phyloP scores from a whole-genome alignment of 2,329 filamentous ascomycete genomes.

The Dendrostoma leiphaemia region DNA sequence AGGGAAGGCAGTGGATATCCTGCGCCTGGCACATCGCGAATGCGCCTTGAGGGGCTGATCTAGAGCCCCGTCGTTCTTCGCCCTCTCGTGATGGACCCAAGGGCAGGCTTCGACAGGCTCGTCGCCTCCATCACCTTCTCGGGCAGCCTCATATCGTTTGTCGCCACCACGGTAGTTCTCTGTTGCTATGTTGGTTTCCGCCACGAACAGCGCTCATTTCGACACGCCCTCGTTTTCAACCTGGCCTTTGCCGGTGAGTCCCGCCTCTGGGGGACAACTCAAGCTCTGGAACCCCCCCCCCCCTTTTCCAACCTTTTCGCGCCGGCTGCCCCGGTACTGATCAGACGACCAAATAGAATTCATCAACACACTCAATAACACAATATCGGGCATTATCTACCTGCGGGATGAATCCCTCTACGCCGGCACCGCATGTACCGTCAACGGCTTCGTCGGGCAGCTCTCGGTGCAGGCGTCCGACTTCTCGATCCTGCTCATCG shows the following conservation, averaged over 20 bases:
- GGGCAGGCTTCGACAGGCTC: slow-evolving; percentile 3
- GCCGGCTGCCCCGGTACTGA: neutral
- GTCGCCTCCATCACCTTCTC: slow-evolving; percentile 17
- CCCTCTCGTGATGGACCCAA: slow-evolving; percentile 6
- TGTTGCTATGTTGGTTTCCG: slow-evolving; percentile 17
- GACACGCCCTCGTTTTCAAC: slow-evolving; percentile 24
- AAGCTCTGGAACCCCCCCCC: slow-evolving; percentile 22
- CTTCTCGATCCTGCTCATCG: slow-evolving; percentile 43
- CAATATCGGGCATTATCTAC: slow-evolving; percentile 37
- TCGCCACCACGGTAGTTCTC: slow-evolving; percentile 18
- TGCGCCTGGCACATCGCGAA: no score
- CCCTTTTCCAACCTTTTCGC: neutral
- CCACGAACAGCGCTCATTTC: slow-evolving; percentile 23
- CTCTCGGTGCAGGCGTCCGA: slow-evolving; percentile 42
- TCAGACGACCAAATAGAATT: slow-evolving; percentile 30
- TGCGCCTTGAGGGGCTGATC: no score
- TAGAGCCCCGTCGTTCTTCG: neutral
- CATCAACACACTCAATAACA: slow-evolving; percentile 41
- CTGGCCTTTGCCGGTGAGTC: slow-evolving; percentile 24
- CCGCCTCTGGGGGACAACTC: no score
- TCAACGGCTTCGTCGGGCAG: slow-evolving; percentile 45
- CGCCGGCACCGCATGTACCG: slow-evolving; percentile 32
- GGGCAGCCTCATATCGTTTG: slow-evolving; percentile 19
- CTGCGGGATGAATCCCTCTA: slow-evolving; percentile 27
- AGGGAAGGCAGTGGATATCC: no score